Evolutionary conservation across 306 rosid genomes (phyloP).

Genomic region (Quercus bicolor): DNA sequence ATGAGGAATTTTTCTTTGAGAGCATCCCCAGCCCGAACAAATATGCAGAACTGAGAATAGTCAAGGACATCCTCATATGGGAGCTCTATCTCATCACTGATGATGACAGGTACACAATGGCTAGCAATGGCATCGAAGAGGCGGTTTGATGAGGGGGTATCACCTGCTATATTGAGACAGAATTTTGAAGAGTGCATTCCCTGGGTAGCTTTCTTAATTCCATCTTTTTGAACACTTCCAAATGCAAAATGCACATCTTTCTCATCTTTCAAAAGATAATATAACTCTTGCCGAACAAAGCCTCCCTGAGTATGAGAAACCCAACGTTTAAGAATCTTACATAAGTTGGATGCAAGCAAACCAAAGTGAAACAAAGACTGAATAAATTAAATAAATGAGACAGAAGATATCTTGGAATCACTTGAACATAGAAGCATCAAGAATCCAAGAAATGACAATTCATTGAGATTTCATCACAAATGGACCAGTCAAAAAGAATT

Average conservation of each 20-base stretch:
- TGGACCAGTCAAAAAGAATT: background rate
- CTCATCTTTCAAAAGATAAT: constrained; percentile 61
- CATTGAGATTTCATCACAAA: background rate
- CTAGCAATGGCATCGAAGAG: constrained; percentile 78
- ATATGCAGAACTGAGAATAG: constrained; percentile 73
- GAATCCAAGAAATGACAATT: background rate
- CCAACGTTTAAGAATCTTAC: background rate
- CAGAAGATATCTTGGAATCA: background rate
- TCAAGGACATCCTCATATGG: constrained; percentile 78
- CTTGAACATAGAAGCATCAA: background rate
- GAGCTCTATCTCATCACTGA: constrained; percentile 76
- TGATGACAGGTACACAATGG: constrained; percentile 74
- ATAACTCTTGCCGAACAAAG: constrained; percentile 59
- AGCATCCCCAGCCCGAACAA: constrained; percentile 68
- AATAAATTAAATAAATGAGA: background rate
- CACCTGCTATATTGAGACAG: constrained; percentile 84
- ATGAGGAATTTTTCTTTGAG: constrained; percentile 44
- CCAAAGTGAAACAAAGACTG: background rate
- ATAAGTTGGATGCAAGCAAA: background rate
- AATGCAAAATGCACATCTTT: constrained; percentile 74
- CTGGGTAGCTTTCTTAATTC: constrained; percentile 43
- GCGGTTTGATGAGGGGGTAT: constrained; percentile 87
- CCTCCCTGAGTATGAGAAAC: constrained; percentile 55
- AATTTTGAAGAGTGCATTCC: constrained; percentile 84
- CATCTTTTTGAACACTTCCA: constrained; percentile 62